Evolutionary conservation across 768 basidiomycete genomes (phyloP).

Genomic region (Mycena vitilis): DNA sequence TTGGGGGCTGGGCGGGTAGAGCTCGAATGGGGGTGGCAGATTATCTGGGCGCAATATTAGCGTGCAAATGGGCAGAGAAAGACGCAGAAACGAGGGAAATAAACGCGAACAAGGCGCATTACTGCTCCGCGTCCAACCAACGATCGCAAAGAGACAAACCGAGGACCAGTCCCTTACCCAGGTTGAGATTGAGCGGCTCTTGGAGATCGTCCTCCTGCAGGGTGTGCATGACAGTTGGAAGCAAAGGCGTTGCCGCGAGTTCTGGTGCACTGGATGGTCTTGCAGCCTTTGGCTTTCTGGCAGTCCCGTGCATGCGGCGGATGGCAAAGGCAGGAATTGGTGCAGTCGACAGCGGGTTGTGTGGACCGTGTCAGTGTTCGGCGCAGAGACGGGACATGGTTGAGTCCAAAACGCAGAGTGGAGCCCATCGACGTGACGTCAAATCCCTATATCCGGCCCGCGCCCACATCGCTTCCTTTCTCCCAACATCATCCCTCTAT

Average conservation of each 20-base stretch:
- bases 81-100: neutral
- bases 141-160: neutral
- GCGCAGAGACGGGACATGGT: no score
- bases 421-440: no score
- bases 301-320: neutral
- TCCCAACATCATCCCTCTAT: no score
- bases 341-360: no score
- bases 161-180: conserved; percentile 11
- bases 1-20: neutral
- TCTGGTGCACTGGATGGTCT: conserved; percentile 24
- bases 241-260: neutral
- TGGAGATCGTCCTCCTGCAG: conserved; percentile 17
- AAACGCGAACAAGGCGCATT: neutral
- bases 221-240: conserved; percentile 20
- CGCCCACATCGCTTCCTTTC: no score
- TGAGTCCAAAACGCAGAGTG: no score
- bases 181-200: conserved; percentile 14
- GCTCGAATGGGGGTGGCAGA: conserved; percentile 17
- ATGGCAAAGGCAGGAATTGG: no score
- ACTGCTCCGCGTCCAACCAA: neutral
- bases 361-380: no score
- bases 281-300: neutral
- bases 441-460: no score
- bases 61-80: neutral
- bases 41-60: conserved; percentile 5